phyloP scores from a whole-genome alignment of 495 filamentous ascomycete species.

The Ascobolus immersus region DNA sequence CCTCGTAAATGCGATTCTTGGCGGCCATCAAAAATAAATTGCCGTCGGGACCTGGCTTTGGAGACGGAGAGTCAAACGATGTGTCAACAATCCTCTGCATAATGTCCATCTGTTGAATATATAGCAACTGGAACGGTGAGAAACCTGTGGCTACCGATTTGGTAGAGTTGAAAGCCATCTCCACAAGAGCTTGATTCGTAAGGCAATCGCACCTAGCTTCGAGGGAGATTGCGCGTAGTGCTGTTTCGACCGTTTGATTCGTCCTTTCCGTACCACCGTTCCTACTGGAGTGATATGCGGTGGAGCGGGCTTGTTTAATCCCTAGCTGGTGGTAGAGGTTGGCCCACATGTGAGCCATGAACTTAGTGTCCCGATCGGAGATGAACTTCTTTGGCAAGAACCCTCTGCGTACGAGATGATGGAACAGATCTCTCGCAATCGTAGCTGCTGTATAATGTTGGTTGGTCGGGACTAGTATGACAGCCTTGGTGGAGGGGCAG shows the following conservation, averaged over 20 bases:
- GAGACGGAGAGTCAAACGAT: no score
- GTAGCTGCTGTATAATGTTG: background rate
- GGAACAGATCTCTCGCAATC: background rate
- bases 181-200: background rate
- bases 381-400: background rate
- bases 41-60: no score
- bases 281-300: background rate
- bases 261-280: background rate
- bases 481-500: background rate
- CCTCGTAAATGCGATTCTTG: no score
- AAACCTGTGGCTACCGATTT: background rate
- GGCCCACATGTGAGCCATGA: conserved; percentile 1
- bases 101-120: background rate
- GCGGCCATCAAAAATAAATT: no score
- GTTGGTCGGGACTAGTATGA: background rate
- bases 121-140: background rate
- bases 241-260: background rate
- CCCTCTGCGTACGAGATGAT: background rate
- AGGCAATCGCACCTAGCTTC: background rate
- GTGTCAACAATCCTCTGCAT: background rate
- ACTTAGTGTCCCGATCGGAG: background rate
- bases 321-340: no score
- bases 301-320: background rate
- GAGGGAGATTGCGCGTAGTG: background rate
- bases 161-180: background rate